These are phyloP conservation scores for Backusella liffmaniae DNA, from an alignment of 192 early-diverging fungal genomes.

Conservation along the genomic window DNA sequence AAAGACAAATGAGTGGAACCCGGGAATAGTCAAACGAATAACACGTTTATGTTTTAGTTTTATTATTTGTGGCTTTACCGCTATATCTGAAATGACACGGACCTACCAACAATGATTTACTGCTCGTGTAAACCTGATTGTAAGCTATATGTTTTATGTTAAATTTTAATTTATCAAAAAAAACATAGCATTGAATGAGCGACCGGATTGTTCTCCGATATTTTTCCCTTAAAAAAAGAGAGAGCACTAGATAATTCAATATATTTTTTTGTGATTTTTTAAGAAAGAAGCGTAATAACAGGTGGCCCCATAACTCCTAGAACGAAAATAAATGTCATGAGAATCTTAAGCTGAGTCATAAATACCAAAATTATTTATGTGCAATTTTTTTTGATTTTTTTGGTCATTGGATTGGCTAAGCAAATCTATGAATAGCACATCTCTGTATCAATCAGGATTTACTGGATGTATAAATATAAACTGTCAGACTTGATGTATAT, in stretches of 20 bases:
- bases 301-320: not conserved
- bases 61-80: not conserved
- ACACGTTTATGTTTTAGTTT: not conserved
- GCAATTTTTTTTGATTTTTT: too few species aligned
- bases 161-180: not conserved
- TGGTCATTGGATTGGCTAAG: too few species aligned
- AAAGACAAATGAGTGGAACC: not conserved
- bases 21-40: not conserved
- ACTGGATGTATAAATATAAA: too few species aligned
- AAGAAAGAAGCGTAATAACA: not conserved
- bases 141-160: not conserved
- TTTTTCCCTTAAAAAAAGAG: not conserved
- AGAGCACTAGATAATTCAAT: not conserved
- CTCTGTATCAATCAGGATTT: not conserved
- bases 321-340: constrained; percentile 2
- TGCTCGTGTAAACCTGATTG: not conserved
- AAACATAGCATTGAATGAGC: not conserved
- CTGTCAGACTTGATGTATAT: too few species aligned
- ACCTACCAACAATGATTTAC: not conserved
- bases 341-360: not conserved
- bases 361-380: too few species aligned
- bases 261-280: not conserved
- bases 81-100: not conserved
- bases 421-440: too few species aligned
- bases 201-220: not conserved